phyloP scores from a whole-genome alignment of 805 yeast species.

The Candida piceae region DNA sequence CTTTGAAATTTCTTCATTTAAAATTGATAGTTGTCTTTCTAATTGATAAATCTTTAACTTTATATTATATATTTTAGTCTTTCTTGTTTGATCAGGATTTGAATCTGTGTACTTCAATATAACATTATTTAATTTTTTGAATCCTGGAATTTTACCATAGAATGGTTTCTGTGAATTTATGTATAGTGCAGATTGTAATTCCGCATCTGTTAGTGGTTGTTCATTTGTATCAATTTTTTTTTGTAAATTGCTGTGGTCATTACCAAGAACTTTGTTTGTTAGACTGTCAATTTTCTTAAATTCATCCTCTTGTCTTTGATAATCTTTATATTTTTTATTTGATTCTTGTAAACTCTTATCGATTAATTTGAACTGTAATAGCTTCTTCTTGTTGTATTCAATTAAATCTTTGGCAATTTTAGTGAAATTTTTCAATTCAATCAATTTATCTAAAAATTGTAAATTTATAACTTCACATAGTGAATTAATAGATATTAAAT shows the following conservation, averaged over 20 bases:
- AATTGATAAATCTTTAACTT: slow-evolving; percentile 28
- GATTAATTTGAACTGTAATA: slow-evolving; percentile 27
- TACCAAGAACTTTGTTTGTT: slow-evolving; percentile 22
- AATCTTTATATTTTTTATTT: slow-evolving; percentile 20
- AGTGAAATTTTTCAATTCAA: slow-evolving; percentile 31
- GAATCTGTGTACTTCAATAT: slow-evolving; percentile 31
- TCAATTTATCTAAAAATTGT: slow-evolving; percentile 29
- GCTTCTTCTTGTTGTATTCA: slow-evolving; percentile 30
- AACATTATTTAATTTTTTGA: slow-evolving; percentile 30
- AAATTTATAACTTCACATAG: slow-evolving; percentile 28
- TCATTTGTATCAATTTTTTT: not conserved
- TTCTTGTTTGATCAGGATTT: slow-evolving; percentile 31
- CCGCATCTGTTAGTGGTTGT: slow-evolving; percentile 29
- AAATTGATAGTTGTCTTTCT: slow-evolving; percentile 26
- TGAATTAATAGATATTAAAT: slow-evolving; percentile 46
- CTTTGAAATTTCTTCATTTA: slow-evolving; percentile 20
- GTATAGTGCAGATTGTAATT: slow-evolving; percentile 27
- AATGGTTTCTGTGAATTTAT: slow-evolving; percentile 24
- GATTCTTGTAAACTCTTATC: slow-evolving; percentile 24
- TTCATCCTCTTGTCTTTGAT: slow-evolving; percentile 27
- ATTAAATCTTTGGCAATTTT: slow-evolving; percentile 28
- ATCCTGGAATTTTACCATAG: slow-evolving; percentile 32
- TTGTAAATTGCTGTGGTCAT: slow-evolving; percentile 4
- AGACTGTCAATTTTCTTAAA: slow-evolving; percentile 28
- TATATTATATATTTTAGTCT: slow-evolving; percentile 25